Evolutionary conservation across 2,329 filamentous ascomycete genomes (phyloP), one percentile per base, ranked within the genome.

Genomic region (Cordyceps javanica): DNA sequence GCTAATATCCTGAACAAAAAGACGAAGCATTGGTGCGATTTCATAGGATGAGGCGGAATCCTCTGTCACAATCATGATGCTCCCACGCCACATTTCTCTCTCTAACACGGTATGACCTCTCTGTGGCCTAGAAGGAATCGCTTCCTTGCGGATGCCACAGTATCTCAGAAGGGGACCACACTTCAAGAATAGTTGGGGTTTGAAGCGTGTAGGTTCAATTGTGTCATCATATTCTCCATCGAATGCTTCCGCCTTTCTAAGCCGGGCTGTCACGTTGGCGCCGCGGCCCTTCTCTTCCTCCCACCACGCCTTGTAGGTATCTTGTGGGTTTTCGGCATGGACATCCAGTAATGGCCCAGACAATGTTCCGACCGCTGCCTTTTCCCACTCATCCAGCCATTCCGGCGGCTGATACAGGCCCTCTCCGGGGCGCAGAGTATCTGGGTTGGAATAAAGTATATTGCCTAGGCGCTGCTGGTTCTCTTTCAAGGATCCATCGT

Each of bases 101-200:
- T 90, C 86, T 0, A 67, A 55, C 13, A 67, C 58, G 2, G 66
- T 62, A 62, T 56, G 63, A 13, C 63, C 59, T 23, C 62, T 66
- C 41, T 64, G 66, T 7, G 66, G 50, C 53, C 68, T 64, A 7
- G 61, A 67, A 0, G 75, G 66, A 49, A 74, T 67, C 65, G 77
- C 75, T 72, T 96, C 83, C 39, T 78, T 79, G 41, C 87, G 84
- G 42, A 96, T 84, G 21, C 95, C 94, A 57, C 88, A 93, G 70
- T 96, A 99, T 60, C 94, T 86, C 61, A 99, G 75, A 23, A 99
- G 76, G 6, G 94, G 94, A 0, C 94, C 94, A 67, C 93, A 96
- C 71, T 91, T 92, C 55, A 99, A 77, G 68, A 90, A 92, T 38
- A 99, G 73, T 3, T 84, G 81, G 23, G 94, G 94, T 64, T 89